Evolutionary conservation across 148 eudicot genomes (phyloP), one percentile per base, ranked within the genome.

Genomic region (Camellia granthamiana): DNA sequence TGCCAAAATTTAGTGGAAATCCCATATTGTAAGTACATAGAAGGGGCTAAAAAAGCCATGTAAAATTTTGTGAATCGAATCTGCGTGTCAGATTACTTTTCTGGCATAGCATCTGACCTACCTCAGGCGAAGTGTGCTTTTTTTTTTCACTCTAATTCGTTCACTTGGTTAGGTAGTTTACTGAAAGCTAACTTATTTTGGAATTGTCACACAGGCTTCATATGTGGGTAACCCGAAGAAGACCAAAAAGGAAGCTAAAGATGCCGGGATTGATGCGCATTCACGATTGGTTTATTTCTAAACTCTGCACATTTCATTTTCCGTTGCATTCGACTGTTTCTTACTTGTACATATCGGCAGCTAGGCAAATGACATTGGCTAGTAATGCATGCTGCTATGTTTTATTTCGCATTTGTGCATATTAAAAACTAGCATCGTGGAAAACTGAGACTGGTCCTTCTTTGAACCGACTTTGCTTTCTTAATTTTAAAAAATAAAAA

Each of bases 1-100:
- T 79, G 61, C 71, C 82, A 91, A 91, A 84, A 81, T 90, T 71
- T 95, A 90, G 82, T 96, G 99, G 99, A 96, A 92, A 87, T 94
- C 99, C 19, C 81, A 90, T 82, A 91, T 92, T 84, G 98, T 96
- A 92, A 86, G 94, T 59, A 42, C 54, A n/a, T 18, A 60, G 6
- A 23, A 71, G 5, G 18, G 61, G 76, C 4, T 19, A 72, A 44
- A 11, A 21, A 52, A 19, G 9, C 49, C 18, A 3, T 47, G 30
- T 7, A 46, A 47, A 13, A 21, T 70, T 18, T 19, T 47, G 13
- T 46, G 30, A n/a, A 47, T 46, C 8, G 30, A 46, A 69, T 69
- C 72, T 15, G 61, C 60, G 14, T 47, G 30, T 10, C 51, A 8
- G 23, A 12, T 5, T 2, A 76, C 68, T 61, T 19, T 61, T 75